Base-by-base conservation (phyloP, 2,329 filamentous ascomycete genomes). In the Clonostachys rosea region DNA sequence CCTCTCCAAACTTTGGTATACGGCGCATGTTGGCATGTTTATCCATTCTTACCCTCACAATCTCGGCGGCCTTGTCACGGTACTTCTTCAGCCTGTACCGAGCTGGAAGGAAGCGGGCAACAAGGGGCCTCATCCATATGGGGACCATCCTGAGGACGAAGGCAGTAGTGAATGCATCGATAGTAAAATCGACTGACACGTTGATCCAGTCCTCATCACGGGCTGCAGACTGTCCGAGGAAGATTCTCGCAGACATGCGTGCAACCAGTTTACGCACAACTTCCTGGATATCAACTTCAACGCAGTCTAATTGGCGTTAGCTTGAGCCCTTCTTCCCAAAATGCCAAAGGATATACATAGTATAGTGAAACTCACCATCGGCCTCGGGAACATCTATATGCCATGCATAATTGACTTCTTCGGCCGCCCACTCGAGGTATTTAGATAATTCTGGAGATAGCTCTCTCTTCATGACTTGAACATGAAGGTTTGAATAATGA, bases 191-290 rank as follows among this genome's bases (percentile, higher is more conserved):
- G 17, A 57, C 54, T 2, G 57, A 55, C 5, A 56, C 53, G 24
- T 56, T 46, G 2, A 63, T 48, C 54, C 61, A 64, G 24, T 56
- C 55, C 9, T 56, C 53, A 18, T 63, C 49, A 18, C 58, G 57
- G 39, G 58, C 59, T 3, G 59, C 43, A 12, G 59, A 56, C 18
- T 56, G 36, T 9, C 62, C 62, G 9, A 65, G 54, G 44, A 64
- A 65, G 1, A 62, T 51, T 18, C 59, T 52, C 3, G 60, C 60
- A 7, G 52, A 55, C 34, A 63, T 55, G 16, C 56, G 48, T 2
- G 58, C 53, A 9, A 62, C 56, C 34, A 63, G 40, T 20, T 39
- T 34, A 5, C 43, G 17, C 20, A 46, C 45, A 34, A 20, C 13
- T 33, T 50, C 14, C 37, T 47, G 45, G 11, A 46, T 37, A 20